Percentiles rank a stretch among this genome's conserved stretches.
Conservation (phyloP, 352 stramenopile species). For the Pythium dissotocum region DNA sequence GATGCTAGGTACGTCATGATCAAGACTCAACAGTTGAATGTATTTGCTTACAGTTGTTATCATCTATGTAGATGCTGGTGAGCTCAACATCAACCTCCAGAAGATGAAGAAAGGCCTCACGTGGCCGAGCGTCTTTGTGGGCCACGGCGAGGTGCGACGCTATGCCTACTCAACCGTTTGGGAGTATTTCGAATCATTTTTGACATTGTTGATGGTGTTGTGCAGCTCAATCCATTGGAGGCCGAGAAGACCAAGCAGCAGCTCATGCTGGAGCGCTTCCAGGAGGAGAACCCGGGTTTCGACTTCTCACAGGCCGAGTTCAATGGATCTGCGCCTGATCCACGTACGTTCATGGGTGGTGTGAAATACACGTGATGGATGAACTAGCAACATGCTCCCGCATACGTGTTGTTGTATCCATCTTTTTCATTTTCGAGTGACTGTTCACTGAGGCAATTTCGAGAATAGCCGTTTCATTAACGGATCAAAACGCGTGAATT, state of each 20-base stretch:
- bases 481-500: not conserved
- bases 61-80: conserved; percentile 65
- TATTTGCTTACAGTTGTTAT: not conserved
- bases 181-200: not conserved
- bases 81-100: conserved; percentile 92
- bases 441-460: not conserved
- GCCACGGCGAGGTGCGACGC: conserved; percentile 73
- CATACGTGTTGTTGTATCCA: not conserved
- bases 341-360: conserved; percentile 97
- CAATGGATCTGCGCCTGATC: conserved; percentile 95
- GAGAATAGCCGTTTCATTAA: not conserved
- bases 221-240: conserved; percentile 87
- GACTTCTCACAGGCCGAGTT: conserved; percentile 98
- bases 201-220: not conserved
- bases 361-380: conserved; percentile 77
- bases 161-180: not conserved
- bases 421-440: not conserved
- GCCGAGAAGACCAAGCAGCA: conserved; percentile 94
- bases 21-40: not conserved
- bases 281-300: conserved; percentile 98
- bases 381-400: not conserved
- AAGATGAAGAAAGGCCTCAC: conserved; percentile 96
- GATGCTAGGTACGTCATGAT: conserved; percentile 82
- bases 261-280: conserved; percentile 97
- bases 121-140: conserved; percentile 91